Conservation (phyloP, 805 yeast genomes). For the Metschnikowia continentalis region DNA sequence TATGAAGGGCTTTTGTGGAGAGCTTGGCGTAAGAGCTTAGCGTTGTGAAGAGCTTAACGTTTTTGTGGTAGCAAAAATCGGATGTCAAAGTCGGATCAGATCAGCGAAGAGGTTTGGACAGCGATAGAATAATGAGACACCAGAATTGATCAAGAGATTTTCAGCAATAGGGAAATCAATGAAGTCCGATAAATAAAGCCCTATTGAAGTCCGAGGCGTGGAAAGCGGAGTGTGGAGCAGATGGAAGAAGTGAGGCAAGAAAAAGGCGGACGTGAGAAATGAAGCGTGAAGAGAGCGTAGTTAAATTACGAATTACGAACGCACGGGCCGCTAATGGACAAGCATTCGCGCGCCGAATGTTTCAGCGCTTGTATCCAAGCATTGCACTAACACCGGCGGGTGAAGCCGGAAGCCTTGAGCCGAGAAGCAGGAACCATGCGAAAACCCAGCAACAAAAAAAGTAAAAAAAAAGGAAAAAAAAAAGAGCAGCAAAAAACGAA, state of each 20-base stretch:
- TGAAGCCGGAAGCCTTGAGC: slow-evolving; percentile 8
- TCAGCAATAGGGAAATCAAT: not conserved
- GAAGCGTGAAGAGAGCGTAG: slow-evolving; percentile 1
- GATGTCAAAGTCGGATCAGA: no score
- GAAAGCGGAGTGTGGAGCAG: not conserved
- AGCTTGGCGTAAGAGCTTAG: no score
- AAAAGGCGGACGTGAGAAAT: not conserved
- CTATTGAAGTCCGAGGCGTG: not conserved
- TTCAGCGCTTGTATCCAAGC: not conserved
- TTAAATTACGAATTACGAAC: slow-evolving; percentile 2
- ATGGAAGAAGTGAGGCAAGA: not conserved
- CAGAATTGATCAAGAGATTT: not conserved
- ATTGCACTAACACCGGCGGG: slow-evolving; percentile 6
- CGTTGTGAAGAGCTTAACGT: no score
- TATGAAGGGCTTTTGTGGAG: no score
- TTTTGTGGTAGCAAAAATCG: no score
- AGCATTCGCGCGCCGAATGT: slow-evolving; percentile 4
- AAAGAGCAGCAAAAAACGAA: no score
- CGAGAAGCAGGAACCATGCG: slow-evolving; percentile 5
- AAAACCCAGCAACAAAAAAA: not conserved
- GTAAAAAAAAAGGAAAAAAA: not conserved
- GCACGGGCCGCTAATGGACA: slow-evolving; percentile 5
- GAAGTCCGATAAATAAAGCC: not conserved
- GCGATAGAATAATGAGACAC: no score
- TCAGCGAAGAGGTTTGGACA: no score